Conservation (phyloP, 2,329 filamentous ascomycete genomes). For the Davidsoniella neocaledoniae region DNA sequence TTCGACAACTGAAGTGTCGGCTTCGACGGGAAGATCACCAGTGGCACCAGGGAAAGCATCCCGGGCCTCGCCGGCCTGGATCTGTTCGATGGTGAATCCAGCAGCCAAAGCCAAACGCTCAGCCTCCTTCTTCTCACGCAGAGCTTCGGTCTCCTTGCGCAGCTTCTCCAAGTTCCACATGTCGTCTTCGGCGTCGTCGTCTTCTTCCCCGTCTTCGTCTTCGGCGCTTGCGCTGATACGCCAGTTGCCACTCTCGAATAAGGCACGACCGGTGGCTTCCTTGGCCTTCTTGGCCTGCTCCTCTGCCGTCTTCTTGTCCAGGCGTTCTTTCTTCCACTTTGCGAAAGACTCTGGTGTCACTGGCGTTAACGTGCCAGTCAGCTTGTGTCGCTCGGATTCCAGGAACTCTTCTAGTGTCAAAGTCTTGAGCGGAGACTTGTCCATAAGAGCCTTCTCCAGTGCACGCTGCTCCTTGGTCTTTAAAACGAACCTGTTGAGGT, state of each 20-base stretch:
- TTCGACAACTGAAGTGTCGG: no score
- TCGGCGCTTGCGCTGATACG: constrained; percentile 47
- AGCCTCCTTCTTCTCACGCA: constrained; percentile 61
- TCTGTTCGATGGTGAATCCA: constrained; percentile 11
- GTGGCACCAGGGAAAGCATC: constrained; percentile 11
- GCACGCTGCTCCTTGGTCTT: constrained; percentile 96
- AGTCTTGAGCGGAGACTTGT: constrained; percentile 88
- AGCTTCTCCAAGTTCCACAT: constrained; percentile 70
- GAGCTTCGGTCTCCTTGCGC: constrained; percentile 65
- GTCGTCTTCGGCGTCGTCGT: constrained; percentile 34
- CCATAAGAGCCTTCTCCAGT: constrained; percentile 86
- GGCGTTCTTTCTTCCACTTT: constrained; percentile 89
- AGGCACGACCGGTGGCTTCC: constrained; percentile 82
- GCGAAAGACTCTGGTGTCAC: constrained; percentile 86
- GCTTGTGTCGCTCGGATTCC: constrained; percentile 88
- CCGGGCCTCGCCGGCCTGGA: constrained; percentile 10
- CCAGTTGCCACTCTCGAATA: constrained; percentile 98
- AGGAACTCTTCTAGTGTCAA: constrained; percentile 94
- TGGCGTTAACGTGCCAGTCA: constrained; percentile 79
- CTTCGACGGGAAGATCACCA: not conserved
- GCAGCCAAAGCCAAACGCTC: constrained; percentile 27
- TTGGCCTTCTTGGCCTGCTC: constrained; percentile 79
- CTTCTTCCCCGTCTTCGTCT: constrained; percentile 43
- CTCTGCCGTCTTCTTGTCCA: constrained; percentile 92
- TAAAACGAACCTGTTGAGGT: constrained; percentile 56